A percentile compares a stretch with the other conserved stretches of the same genome.
phyloP scores from a whole-genome alignment of 768 basidiomycete genomes.

The Epithele typhae region DNA sequence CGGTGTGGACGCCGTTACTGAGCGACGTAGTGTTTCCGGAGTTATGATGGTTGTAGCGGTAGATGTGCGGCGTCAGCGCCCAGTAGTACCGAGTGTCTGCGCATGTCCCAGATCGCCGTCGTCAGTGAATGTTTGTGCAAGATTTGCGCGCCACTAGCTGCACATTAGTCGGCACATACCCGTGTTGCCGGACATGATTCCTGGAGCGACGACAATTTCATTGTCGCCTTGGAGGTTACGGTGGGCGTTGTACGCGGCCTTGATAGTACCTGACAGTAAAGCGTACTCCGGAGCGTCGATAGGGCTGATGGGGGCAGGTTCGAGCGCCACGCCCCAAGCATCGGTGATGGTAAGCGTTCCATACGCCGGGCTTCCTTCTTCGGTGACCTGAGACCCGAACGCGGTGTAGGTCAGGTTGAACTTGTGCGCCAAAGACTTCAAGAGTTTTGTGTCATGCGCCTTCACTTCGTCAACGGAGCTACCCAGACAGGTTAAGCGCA shows the following conservation, averaged over 20 bases:
- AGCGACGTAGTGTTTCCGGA: constrained; percentile 16
- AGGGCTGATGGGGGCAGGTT: constrained; percentile 42
- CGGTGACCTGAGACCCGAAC: constrained; percentile 32
- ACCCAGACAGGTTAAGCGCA: constrained; percentile 1
- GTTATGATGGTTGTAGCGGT: constrained; percentile 36
- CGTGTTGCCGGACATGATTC: constrained; percentile 32
- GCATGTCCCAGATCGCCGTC: neutral
- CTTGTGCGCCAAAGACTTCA: constrained; percentile 27
- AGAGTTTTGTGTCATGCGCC: constrained; percentile 25
- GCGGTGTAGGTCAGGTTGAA: constrained; percentile 39
- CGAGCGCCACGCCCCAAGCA: constrained; percentile 30
- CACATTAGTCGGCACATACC: constrained; percentile 21
- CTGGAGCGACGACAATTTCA: constrained; percentile 35
- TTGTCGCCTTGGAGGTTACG: constrained; percentile 22
- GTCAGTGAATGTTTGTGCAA: too few species aligned
- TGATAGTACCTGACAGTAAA: constrained; percentile 41
- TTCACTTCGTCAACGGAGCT: constrained; percentile 29
- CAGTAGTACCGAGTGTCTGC: constrained; percentile 44
- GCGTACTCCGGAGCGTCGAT: constrained; percentile 32
- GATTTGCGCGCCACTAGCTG: neutral
- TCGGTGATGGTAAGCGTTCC: constrained; percentile 37
- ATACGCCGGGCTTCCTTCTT: constrained; percentile 21
- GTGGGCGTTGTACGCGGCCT: constrained; percentile 32
- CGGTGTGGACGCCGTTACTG: constrained; percentile 23
- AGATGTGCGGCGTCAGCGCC: constrained; percentile 42